phyloP scores from a whole-genome alignment of 169 alveolate genomes.

The Eimeria brunetti region DNA sequence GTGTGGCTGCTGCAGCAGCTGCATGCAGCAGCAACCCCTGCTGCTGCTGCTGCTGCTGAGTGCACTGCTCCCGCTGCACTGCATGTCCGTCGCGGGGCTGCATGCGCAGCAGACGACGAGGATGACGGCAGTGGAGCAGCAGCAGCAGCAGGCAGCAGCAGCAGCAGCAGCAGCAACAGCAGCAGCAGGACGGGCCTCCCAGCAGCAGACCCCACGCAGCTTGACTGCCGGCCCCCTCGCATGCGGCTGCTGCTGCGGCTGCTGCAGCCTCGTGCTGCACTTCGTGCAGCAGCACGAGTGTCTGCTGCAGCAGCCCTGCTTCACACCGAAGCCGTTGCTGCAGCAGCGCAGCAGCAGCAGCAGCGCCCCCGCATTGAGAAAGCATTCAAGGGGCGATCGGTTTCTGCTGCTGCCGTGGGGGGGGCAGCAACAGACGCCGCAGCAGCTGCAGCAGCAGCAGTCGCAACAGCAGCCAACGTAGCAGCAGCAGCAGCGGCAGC shows the following conservation, averaged over 20 bases:
- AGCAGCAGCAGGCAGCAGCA: too few species aligned
- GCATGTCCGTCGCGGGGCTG: conserved; percentile 47
- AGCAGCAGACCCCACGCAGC: conserved; percentile 20
- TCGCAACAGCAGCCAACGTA: conserved; percentile 25
- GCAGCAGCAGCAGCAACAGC: conserved; percentile 70
- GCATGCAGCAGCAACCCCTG: conserved; percentile 51
- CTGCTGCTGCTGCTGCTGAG: conserved; percentile 28
- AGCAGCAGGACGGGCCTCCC: conserved; percentile 65
- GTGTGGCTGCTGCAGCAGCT: conserved; percentile 73
- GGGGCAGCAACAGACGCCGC: conserved; percentile 9
- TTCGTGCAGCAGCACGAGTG: conserved; percentile 69
- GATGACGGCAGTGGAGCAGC: conserved; percentile 28
- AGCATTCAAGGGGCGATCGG: background rate
- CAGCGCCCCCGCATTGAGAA: background rate
- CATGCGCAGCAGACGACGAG: conserved; percentile 43
- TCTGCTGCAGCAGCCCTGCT: conserved; percentile 46
- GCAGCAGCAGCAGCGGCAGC: conserved; percentile 67
- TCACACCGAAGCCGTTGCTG: background rate
- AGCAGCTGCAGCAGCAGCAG: conserved; percentile 46
- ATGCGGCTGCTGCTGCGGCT: conserved; percentile 59
- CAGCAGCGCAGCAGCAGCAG: conserved; percentile 49
- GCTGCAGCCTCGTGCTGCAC: conserved; percentile 49
- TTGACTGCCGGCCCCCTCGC: conserved; percentile 59
- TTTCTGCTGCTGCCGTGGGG: conserved; percentile 20
- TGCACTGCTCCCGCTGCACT: conserved; percentile 22